Percentiles rank a stretch among this genome's conserved stretches.
phyloP scores from a whole-genome alignment of 2,329 filamentous ascomycete genomes.

The Diaporthe ilicicola region DNA sequence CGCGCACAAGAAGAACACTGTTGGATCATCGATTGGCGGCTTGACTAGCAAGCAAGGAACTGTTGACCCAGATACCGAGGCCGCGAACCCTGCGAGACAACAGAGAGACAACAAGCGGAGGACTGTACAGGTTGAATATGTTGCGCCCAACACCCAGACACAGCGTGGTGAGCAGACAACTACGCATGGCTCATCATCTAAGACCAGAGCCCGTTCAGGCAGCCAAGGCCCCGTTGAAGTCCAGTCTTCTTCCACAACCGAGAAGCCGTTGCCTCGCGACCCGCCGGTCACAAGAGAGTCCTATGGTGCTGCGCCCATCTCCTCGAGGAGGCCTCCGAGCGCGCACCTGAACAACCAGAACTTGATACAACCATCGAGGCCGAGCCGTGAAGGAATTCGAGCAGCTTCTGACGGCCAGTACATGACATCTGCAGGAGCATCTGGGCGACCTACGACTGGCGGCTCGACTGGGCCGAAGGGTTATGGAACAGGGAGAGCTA shows the following conservation, averaged over 20 bases:
- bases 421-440: constrained; percentile 57
- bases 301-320: constrained; percentile 42
- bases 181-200: constrained; percentile 44
- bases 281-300: constrained; percentile 57
- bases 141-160: constrained; percentile 88
- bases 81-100: constrained; percentile 60
- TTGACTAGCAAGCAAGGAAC: constrained; percentile 78
- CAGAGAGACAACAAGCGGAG: constrained; percentile 90
- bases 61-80: constrained; percentile 72
- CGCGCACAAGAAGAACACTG: constrained; percentile 71
- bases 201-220: constrained; percentile 63
- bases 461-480: constrained; percentile 77
- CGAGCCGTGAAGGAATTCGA: constrained; percentile 59
- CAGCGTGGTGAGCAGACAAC: constrained; percentile 66
- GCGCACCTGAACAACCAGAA: constrained; percentile 55
- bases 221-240: constrained; percentile 61
- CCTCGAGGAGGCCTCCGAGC: constrained; percentile 55
- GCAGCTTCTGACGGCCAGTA: constrained; percentile 63
- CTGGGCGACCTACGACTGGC: constrained; percentile 78
- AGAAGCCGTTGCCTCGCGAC: constrained; percentile 69
- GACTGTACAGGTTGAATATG: constrained; percentile 98
- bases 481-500: constrained; percentile 63
- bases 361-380: constrained; percentile 54
- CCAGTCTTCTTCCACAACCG: constrained; percentile 41
- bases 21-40: constrained; percentile 63